phyloP scores from a whole-genome alignment of 2,329 filamentous ascomycete species.

The Zasmidium angulare region DNA sequence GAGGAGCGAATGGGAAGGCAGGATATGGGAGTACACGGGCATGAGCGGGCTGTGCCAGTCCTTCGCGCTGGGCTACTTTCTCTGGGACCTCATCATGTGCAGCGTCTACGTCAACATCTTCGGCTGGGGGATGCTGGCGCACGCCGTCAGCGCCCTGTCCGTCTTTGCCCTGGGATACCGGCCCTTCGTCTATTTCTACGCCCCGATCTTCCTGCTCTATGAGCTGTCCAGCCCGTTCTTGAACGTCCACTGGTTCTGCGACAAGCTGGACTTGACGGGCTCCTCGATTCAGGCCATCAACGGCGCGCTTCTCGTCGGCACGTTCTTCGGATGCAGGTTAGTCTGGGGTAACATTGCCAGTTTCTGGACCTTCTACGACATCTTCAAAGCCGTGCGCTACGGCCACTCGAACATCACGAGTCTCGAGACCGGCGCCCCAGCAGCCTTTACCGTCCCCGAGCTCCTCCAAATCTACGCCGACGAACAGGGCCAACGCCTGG shows the following conservation, averaged over 20 bases:
- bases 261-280: conserved; percentile 80
- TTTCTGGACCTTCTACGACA: conserved; percentile 66
- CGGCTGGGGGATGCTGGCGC: conserved; percentile 72
- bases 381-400: conserved; percentile 52
- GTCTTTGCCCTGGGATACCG: conserved; percentile 78
- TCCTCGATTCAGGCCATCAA: conserved; percentile 73
- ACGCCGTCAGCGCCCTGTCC: conserved; percentile 70
- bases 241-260: conserved; percentile 90
- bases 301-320: conserved; percentile 68
- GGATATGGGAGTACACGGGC: conserved; percentile 74
- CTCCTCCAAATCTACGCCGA: conserved; percentile 24
- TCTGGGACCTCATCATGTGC: conserved; percentile 78
- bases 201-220: conserved; percentile 78
- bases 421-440: conserved; percentile 15
- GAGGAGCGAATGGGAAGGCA: conserved; percentile 62
- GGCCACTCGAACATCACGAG: conserved; percentile 23
- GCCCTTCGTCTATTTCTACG: conserved; percentile 83
- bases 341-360: conserved; percentile 73
- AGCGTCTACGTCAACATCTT: conserved; percentile 68
- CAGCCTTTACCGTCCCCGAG: conserved; percentile 17
- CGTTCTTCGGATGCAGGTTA: conserved; percentile 75
- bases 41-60: conserved; percentile 71
- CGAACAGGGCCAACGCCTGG: conserved; percentile 26
- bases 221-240: conserved; percentile 82
- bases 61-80: conserved; percentile 76